Evolutionary conservation across 148 eudicot genomes (phyloP).

Genomic region (Pharnaceum exiguum): DNA sequence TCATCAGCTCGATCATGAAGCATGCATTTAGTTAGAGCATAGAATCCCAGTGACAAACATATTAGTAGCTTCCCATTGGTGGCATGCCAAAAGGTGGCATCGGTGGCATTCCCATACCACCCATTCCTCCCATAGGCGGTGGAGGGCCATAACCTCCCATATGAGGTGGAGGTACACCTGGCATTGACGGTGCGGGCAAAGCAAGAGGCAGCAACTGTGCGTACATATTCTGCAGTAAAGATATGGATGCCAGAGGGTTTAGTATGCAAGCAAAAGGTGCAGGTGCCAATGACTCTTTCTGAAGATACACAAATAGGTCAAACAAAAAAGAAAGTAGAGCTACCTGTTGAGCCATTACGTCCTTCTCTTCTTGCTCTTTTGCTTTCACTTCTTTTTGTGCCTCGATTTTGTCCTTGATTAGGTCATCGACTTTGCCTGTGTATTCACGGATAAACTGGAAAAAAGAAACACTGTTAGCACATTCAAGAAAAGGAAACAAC

Average conservation of each 20-base stretch:
- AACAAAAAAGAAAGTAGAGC: not conserved
- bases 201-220: conserved; percentile 98
- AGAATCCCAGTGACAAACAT: not conserved
- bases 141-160: conserved; percentile 71
- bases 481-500: too few species aligned
- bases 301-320: not conserved
- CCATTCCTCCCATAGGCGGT: conserved; percentile 32
- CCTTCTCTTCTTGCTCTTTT: conserved; percentile 90
- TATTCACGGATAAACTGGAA: conserved; percentile 90
- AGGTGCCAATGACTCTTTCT: not conserved
- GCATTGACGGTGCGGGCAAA: conserved; percentile 91
- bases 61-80: conserved; percentile 82
- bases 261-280: not conserved
- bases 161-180: conserved; percentile 50
- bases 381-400: conserved; percentile 74
- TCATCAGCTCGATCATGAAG: conserved; percentile 1
- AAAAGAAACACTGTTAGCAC: too few species aligned
- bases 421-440: conserved; percentile 94
- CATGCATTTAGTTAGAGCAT: not conserved
- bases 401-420: conserved; percentile 84
- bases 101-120: conserved; percentile 92
- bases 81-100: conserved; percentile 98
- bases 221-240: conserved; percentile 74
- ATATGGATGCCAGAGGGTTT: not conserved
- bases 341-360: conserved; percentile 85